Base-by-base conservation (phyloP, 1,284 basidiomycete genomes). In the Irpex sp. region DNA sequence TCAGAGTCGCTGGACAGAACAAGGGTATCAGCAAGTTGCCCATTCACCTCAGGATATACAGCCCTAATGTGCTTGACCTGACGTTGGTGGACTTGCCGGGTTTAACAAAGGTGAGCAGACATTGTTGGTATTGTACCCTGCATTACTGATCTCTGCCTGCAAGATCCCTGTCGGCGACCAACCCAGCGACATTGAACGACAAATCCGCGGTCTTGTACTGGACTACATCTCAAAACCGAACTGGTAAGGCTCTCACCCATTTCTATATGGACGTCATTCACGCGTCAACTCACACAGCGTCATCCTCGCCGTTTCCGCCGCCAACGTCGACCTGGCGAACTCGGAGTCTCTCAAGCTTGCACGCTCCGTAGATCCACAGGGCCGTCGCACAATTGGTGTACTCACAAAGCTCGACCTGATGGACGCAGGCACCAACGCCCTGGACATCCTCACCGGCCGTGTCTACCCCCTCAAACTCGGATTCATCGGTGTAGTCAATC, bases 221-320 rank as follows among this genome's bases (percentile, higher is more conserved):
- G 97, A 98, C 70, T 98, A 97, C 74, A 95, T 98, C 71, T 91
- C 93, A 64, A 97, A 97, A 78, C 94, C 96, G 21, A 99, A 98
- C 76, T 93, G 94, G 94, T 94, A 65, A 65, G 85, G 9, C 13
- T 71, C 11, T 51, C 47, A 59, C 60, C 13, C 36, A 5, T 9
- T 35, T 55, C 9, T 5, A 3, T 55, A 17, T 17, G 33, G 13
- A 11, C 8, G 43, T 17, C 56, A 21, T 3, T 17, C 19, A 51
- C 36, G 7, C 51, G 37, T 65, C 43, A 51, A 61, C 47, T 54
- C 55, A 17, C 57, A 19, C 68, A 95, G 95, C 68, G 95, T 99
- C 68, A 97, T 99, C 69, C 89, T 99, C 58, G 92, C 97, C 31
- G 95, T 99, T 17, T 98, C 96, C 9, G 89, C 95, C 2, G 97